These are phyloP conservation scores for Camptophora hylomeconis DNA, from an alignment of 2,329 filamentous ascomycete species.

Conservation along the genomic window DNA sequence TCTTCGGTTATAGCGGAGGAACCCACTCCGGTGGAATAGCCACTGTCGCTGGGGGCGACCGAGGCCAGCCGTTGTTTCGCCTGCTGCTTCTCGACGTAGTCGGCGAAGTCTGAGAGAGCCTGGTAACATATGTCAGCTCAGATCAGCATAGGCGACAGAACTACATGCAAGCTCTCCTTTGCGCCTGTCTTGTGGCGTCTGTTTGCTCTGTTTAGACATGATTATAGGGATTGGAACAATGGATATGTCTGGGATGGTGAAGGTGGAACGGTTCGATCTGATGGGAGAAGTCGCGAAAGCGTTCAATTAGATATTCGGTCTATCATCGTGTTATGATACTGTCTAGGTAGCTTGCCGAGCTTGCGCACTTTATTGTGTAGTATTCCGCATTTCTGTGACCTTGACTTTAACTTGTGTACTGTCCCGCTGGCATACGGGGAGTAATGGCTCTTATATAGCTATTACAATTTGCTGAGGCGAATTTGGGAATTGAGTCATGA, in stretches of 20 bases:
- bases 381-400: no score
- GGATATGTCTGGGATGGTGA: constrained; percentile 2
- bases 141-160: constrained; percentile 3
- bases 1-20: constrained; percentile 40
- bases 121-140: constrained; percentile 19
- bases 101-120: constrained; percentile 90
- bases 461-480: no score
- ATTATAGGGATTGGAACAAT: constrained; percentile 9
- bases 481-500: no score
- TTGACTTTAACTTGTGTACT: no score
- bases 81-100: constrained; percentile 94
- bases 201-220: constrained; percentile 44
- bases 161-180: constrained; percentile 68
- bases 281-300: constrained; percentile 22
- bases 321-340: constrained; percentile 24
- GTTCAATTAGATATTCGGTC: constrained; percentile 29
- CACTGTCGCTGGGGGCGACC: constrained; percentile 27
- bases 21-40: constrained; percentile 24
- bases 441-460: no score
- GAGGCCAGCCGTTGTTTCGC: constrained; percentile 32
- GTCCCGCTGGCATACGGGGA: no score
- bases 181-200: constrained; percentile 63
- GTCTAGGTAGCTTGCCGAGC: no score
- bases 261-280: no score
- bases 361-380: no score